Percentiles rank a stretch among this genome's conserved stretches.
These are phyloP conservation scores for Haberlea rhodopensis DNA, from an alignment of 257 asterid species.

Conservation along the genomic window DNA sequence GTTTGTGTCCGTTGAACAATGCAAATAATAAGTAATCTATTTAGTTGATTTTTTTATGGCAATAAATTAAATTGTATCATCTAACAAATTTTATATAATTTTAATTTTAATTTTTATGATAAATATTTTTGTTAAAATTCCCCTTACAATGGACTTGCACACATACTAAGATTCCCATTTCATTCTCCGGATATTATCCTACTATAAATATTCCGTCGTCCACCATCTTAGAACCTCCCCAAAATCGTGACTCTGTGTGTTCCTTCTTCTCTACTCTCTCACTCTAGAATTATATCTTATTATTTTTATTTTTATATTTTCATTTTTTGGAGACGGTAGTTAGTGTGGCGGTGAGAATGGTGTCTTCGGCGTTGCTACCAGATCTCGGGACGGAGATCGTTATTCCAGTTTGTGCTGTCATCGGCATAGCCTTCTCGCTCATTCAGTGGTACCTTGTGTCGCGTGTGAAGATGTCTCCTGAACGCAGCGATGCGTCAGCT, in stretches of 20 bases:
- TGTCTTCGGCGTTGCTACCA: constrained; percentile 41
- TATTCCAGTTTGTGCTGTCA: constrained; percentile 62
- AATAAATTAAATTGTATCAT: too few relatives aligned
- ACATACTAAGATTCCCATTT: background rate
- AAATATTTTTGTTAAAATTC: too few relatives aligned
- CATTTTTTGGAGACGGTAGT: constrained; percentile 26
- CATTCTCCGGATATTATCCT: background rate
- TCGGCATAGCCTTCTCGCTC: constrained; percentile 61
- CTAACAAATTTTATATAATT: too few relatives aligned
- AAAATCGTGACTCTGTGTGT: background rate
- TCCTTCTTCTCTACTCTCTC: background rate
- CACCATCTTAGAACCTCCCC: background rate
- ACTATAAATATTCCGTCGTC: background rate
- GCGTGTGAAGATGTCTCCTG: constrained; percentile 37
- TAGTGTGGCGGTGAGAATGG: background rate
- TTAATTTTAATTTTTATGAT: too few relatives aligned
- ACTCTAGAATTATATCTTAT: background rate
- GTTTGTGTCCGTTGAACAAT: too few relatives aligned
- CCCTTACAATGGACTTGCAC: background rate
- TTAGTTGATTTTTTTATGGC: too few relatives aligned
- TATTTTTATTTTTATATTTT: background rate
- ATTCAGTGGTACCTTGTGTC: constrained; percentile 50
- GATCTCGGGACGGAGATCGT: constrained; percentile 58
- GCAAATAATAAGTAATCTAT: too few relatives aligned
- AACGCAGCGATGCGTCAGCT: constrained; percentile 31